These are phyloP conservation scores for Kluyveromyces lactis DNA, from an alignment of 805 yeast species.

Conservation along the genomic window DNA sequence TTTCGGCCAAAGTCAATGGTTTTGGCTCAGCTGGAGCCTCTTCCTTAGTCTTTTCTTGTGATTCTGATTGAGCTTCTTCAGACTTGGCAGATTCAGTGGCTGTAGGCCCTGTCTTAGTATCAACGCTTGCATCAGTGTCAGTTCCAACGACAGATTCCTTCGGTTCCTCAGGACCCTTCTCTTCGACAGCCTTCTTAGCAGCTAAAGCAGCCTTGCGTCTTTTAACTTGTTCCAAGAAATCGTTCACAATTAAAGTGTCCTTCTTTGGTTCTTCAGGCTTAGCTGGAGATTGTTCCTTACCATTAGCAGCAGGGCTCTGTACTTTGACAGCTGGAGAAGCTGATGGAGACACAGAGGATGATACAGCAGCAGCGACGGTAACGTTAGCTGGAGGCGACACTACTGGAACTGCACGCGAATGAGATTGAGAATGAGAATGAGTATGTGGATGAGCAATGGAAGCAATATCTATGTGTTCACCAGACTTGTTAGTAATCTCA, in stretches of 20 bases:
- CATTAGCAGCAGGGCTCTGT: not conserved
- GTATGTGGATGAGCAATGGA: slow-evolving; percentile 2
- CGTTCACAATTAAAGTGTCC: slow-evolving; percentile 19
- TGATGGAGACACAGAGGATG: slow-evolving; percentile 4
- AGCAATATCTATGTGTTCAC: slow-evolving; percentile 21
- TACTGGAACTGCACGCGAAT: slow-evolving; percentile 1
- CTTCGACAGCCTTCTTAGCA: slow-evolving; percentile 15
- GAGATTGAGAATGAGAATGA: slow-evolving; percentile 1
- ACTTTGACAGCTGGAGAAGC: slow-evolving; percentile 3
- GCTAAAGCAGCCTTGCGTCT: slow-evolving; percentile 25
- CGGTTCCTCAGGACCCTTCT: slow-evolving; percentile 5
- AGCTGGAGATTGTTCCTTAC: slow-evolving; percentile 3
- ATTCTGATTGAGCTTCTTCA: slow-evolving; percentile 6
- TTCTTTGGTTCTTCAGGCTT: slow-evolving; percentile 8
- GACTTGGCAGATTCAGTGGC: slow-evolving; percentile 3
- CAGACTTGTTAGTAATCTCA: slow-evolving; percentile 28
- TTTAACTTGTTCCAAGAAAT: slow-evolving; percentile 24
- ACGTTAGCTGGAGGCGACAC: slow-evolving; percentile 3
- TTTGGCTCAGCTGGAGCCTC: slow-evolving; percentile 5
- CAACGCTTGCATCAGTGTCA: not conserved
- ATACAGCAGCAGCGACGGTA: slow-evolving; percentile 4
- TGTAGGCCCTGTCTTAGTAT: not conserved
- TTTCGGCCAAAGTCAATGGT: slow-evolving; percentile 21
- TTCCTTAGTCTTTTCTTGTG: slow-evolving; percentile 1
- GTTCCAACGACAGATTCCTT: slow-evolving; percentile 3